phyloP scores from a whole-genome alignment of 2,329 filamentous ascomycete genomes.

The Penicillium sp. region DNA sequence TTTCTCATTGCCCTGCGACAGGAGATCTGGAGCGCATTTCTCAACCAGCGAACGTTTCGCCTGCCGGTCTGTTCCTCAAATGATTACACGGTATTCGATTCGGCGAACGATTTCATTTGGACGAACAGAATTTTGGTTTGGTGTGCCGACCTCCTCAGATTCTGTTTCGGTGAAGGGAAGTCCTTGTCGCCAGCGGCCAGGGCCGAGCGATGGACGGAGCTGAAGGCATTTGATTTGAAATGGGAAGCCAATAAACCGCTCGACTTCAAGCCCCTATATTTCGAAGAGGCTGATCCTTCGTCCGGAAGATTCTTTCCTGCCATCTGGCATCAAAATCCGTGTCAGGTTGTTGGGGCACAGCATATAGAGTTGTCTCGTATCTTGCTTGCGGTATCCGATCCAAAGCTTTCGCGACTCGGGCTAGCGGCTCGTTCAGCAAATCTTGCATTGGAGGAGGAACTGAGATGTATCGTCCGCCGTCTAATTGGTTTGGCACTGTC shows the following conservation, averaged over 20 bases:
- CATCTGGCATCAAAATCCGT: constrained; percentile 60
- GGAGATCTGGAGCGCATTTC: constrained; percentile 52
- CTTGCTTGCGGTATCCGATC: constrained; percentile 61
- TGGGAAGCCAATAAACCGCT: constrained; percentile 52
- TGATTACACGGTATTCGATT: constrained; percentile 56
- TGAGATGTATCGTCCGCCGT: constrained; percentile 52
- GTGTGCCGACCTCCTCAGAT: constrained; percentile 66
- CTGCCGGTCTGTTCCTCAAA: constrained; percentile 57
- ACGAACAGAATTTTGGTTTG: constrained; percentile 65
- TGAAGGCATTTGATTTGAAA: constrained; percentile 10
- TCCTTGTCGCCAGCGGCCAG: constrained; percentile 37
- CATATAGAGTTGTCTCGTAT: constrained; percentile 63
- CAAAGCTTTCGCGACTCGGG: constrained; percentile 56
- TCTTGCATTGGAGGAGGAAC: constrained; percentile 26
- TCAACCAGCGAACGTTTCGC: constrained; percentile 51
- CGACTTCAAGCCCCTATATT: constrained; percentile 60
- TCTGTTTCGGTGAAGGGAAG: constrained; percentile 54
- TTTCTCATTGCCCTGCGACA: constrained; percentile 52
- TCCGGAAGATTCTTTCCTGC: constrained; percentile 57
- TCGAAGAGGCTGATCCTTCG: constrained; percentile 39
- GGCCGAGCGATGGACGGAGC: constrained; percentile 46
- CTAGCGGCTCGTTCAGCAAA: constrained; percentile 22
- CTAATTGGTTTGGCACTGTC: constrained; percentile 63
- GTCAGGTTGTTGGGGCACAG: constrained; percentile 63
- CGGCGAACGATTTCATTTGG: constrained; percentile 60